A percentile compares a stretch with the other conserved stretches of the same genome.
Evolutionary conservation across 2,329 filamentous ascomycete genomes (phyloP).

Genomic region (Alternaria postmessia): DNA sequence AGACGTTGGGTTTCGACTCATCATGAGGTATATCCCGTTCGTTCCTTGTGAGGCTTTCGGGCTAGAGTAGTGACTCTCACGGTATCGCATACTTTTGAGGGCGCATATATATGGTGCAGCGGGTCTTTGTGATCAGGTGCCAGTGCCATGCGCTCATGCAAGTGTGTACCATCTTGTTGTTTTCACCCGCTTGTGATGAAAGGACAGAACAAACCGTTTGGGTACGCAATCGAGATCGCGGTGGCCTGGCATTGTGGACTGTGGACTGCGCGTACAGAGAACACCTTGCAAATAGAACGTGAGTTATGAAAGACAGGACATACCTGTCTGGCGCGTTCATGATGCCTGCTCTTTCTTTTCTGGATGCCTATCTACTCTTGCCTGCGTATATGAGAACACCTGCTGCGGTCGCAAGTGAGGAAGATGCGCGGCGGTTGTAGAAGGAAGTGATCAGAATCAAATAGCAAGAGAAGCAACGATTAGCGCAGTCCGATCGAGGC

Average conservation of each 20-base stretch:
- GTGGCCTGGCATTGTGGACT: conserved; percentile 1
- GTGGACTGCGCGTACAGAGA: conserved; percentile 13
- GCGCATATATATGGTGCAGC: conserved; percentile 1
- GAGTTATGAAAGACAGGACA: conserved; percentile 12
- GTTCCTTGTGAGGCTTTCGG: not conserved
- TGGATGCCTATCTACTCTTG: conserved; percentile 9
- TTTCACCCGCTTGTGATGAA: conserved; percentile 11
- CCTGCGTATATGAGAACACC: not conserved
- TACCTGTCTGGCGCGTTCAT: conserved; percentile 53
- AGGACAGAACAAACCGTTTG: conserved; percentile 9
- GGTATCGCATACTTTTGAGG: not conserved
- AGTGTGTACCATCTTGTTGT: not conserved
- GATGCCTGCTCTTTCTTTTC: conserved; percentile 19
- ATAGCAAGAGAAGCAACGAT: not conserved
- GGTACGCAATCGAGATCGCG: not conserved
- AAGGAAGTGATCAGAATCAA: not conserved
- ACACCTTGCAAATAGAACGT: not conserved
- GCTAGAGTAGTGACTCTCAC: not conserved
- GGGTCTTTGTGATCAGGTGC: not conserved
- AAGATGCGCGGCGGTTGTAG: not conserved
- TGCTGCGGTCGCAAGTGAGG: conserved; percentile 9
- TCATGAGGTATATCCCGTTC: conserved; percentile 3
- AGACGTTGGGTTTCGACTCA: conserved; percentile 1
- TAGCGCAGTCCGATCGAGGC: not conserved
- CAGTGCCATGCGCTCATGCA: not conserved